Evolutionary conservation across 257 asterid genomes (phyloP).

Genomic region (Penstemon davidsonii): DNA sequence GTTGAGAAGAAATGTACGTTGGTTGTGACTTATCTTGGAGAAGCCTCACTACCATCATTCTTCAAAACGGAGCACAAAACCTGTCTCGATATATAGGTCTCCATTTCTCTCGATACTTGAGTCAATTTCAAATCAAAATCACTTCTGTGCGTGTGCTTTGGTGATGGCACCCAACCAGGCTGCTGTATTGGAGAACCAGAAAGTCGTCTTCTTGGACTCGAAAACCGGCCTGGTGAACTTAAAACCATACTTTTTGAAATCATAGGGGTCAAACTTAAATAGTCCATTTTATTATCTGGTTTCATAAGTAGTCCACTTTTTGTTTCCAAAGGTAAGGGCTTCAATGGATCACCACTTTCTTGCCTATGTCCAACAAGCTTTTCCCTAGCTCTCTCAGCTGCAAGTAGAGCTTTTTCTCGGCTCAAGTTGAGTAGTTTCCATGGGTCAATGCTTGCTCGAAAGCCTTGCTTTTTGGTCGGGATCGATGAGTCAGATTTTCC

Average conservation of each 20-base stretch:
- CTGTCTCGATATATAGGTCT: slow-evolving; percentile 79
- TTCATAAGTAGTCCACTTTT: slow-evolving; percentile 68
- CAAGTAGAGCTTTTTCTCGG: slow-evolving; percentile 72
- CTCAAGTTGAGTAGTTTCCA: slow-evolving; percentile 90
- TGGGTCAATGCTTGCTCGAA: slow-evolving; percentile 86
- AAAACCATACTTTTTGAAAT: slow-evolving; percentile 40
- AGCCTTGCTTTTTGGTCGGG: slow-evolving; percentile 58
- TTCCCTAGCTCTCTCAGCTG: slow-evolving; percentile 75
- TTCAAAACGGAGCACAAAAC: slow-evolving; percentile 64
- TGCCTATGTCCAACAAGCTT: slow-evolving; percentile 47
- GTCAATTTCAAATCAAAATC: slow-evolving; percentile 82
- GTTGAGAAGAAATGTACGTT: slow-evolving; percentile 37
- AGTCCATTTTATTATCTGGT: slow-evolving; percentile 34
- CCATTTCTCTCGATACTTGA: slow-evolving; percentile 77
- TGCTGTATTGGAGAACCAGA: slow-evolving; percentile 60
- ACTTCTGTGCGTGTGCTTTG: slow-evolving; percentile 58
- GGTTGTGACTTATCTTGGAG: slow-evolving; percentile 45
- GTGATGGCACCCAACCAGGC: slow-evolving; percentile 44
- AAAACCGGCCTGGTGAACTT: slow-evolving; percentile 52
- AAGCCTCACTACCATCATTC: slow-evolving; percentile 49
- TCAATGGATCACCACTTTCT: slow-evolving; percentile 47
- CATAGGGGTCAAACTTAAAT: slow-evolving; percentile 33
- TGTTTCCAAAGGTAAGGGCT: slow-evolving; percentile 76
- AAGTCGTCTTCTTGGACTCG: slow-evolving; percentile 85
- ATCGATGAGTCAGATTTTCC: slow-evolving; percentile 49